Evolutionary conservation across 2,329 filamentous ascomycete genomes (phyloP).

Genomic region (Huntiella abstrusa): DNA sequence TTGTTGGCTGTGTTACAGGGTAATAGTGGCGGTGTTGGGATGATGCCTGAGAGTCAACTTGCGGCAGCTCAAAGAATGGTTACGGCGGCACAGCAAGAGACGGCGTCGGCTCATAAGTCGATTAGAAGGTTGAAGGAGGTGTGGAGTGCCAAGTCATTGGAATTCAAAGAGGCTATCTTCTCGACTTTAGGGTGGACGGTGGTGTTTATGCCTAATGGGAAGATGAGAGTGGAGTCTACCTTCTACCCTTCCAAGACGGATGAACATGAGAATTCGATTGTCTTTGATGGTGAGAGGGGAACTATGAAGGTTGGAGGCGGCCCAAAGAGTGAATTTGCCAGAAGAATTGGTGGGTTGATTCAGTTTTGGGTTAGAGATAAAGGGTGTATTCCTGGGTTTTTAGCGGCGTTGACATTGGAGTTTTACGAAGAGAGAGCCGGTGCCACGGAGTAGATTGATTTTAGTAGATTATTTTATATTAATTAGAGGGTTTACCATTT

Average conservation of each 20-base stretch:
- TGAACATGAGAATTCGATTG: slow-evolving; percentile 53
- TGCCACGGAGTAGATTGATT: slow-evolving; percentile 13
- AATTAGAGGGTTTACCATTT: slow-evolving; percentile 26
- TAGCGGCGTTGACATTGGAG: slow-evolving; percentile 79
- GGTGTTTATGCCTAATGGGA: slow-evolving; percentile 91
- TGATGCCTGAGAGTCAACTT: slow-evolving; percentile 61
- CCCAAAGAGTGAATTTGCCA: slow-evolving; percentile 67
- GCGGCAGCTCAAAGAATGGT: slow-evolving; percentile 59
- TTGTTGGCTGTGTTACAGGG: slow-evolving; percentile 51
- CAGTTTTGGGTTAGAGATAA: slow-evolving; percentile 92
- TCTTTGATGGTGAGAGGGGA: slow-evolving; percentile 83
- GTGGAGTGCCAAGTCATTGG: slow-evolving; percentile 74
- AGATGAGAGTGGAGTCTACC: slow-evolving; percentile 75
- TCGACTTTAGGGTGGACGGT: slow-evolving; percentile 86
- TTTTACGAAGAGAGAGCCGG: slow-evolving; percentile 57
- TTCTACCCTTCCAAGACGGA: slow-evolving; percentile 55
- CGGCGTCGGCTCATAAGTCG: slow-evolving; percentile 60
- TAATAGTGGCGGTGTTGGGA: slow-evolving; percentile 22
- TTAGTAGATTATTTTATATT: background rate
- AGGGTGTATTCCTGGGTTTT: slow-evolving; percentile 82
- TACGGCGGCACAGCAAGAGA: slow-evolving; percentile 48
- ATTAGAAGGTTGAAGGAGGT: slow-evolving; percentile 78
- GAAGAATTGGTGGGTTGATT: slow-evolving; percentile 68
- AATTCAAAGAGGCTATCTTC: slow-evolving; percentile 90
- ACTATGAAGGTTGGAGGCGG: slow-evolving; percentile 97